Evolutionary conservation across 805 yeast genomes (phyloP).

Genomic region (Kodamaea sagamina): DNA sequence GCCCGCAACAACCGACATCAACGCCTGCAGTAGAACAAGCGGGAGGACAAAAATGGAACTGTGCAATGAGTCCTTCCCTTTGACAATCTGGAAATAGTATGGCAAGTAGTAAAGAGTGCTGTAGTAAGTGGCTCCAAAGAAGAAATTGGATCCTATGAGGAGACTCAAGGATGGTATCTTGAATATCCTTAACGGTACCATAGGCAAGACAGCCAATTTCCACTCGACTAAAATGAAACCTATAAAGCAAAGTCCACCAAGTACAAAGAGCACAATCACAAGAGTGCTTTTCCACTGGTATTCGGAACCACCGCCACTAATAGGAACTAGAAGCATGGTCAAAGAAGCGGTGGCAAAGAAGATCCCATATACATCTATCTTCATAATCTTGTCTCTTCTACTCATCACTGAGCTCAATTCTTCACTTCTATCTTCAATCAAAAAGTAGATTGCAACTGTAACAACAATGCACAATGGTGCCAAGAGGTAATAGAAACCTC

Average conservation of each 20-base stretch:
- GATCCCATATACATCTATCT: slow-evolving; percentile 57
- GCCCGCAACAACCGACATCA: slow-evolving; percentile 47
- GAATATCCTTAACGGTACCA: slow-evolving; percentile 54
- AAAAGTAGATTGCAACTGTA: slow-evolving; percentile 29
- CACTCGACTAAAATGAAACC: slow-evolving; percentile 52
- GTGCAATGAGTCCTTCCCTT: slow-evolving; percentile 39
- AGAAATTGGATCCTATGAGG: slow-evolving; percentile 36
- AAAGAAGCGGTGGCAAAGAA: slow-evolving; percentile 48
- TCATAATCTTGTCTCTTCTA: slow-evolving; percentile 38
- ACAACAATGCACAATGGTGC: slow-evolving; percentile 44
- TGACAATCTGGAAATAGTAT: slow-evolving; percentile 48
- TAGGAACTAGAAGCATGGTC: slow-evolving; percentile 54
- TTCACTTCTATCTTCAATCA: slow-evolving; percentile 39
- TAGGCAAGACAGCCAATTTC: slow-evolving; percentile 50
- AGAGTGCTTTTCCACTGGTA: slow-evolving; percentile 54
- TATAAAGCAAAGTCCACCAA: slow-evolving; percentile 40
- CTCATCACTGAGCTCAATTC: slow-evolving; percentile 29
- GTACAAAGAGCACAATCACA: slow-evolving; percentile 36
- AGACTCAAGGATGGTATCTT: slow-evolving; percentile 34
- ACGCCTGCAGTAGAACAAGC: slow-evolving; percentile 45
- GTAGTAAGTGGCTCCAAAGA: slow-evolving; percentile 52
- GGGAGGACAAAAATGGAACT: slow-evolving; percentile 47
- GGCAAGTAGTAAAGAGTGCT: slow-evolving; percentile 52
- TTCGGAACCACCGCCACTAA: slow-evolving; percentile 62
- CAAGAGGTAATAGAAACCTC: slow-evolving; percentile 52